Conservation (phyloP, 441 rosid genomes). For the Euphorbia celastroides region DNA sequence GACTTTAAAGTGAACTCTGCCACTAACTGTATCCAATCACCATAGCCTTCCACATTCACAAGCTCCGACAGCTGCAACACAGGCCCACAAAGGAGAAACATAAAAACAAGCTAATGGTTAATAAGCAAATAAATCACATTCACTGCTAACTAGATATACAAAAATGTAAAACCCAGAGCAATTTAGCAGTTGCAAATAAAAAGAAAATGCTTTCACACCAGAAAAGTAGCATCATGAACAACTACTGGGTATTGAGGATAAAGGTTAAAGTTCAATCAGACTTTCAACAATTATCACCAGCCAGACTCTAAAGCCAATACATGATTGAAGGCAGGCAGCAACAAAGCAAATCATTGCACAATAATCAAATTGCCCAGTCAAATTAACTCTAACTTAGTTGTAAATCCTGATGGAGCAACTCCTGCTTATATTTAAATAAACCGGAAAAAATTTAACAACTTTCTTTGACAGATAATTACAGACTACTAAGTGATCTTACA, state of each 20-base stretch:
- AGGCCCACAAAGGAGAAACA: conserved; percentile 22
- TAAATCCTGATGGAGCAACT: not conserved
- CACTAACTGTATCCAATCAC: conserved; percentile 96
- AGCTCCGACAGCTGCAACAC: conserved; percentile 91
- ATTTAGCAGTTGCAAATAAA: not conserved
- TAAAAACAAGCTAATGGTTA: not conserved
- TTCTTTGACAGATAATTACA: too few species aligned
- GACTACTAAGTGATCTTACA: too few species aligned
- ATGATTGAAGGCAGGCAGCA: not conserved
- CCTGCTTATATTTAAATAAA: not conserved
- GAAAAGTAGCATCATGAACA: not conserved
- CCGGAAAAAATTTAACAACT: too few species aligned
- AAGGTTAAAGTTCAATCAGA: not conserved
- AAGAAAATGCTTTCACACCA: not conserved
- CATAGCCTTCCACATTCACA: conserved; percentile 92
- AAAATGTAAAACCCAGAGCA: too few species aligned
- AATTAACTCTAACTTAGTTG: not conserved
- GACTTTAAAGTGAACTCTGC: conserved; percentile 97
- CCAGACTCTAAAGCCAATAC: not conserved
- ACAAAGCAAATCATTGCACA: not conserved
- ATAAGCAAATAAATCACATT: not conserved
- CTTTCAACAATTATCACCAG: not conserved
- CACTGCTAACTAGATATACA: too few species aligned
- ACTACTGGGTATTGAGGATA: not conserved
- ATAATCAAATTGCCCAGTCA: not conserved